Evolutionary conservation across 169 alveolate genomes (phyloP).

Genomic region (Plasmodium knowlesi): DNA sequence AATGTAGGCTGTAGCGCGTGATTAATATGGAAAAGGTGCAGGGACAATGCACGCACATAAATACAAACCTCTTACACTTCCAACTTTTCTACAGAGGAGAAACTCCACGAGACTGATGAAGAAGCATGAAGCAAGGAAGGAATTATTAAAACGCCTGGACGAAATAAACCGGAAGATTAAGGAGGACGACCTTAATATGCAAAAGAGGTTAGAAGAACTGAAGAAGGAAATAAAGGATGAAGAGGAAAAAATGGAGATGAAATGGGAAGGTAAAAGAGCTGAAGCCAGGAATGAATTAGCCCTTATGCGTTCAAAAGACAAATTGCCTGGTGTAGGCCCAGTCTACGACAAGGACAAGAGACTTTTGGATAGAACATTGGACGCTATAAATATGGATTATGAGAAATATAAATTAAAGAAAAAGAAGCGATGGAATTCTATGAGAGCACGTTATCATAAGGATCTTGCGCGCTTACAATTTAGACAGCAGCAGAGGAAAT

Average conservation of each 20-base stretch:
- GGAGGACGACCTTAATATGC: neutral
- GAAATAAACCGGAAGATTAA: neutral
- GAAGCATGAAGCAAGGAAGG: neutral
- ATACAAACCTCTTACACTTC: constrained; percentile 18
- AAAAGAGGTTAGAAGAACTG: neutral
- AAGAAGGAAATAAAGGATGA: neutral
- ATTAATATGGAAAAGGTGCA: neutral
- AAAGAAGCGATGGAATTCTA: neutral
- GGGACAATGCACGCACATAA: constrained; percentile 8
- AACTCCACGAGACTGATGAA: neutral
- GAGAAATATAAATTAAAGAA: neutral
- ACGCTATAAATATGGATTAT: neutral
- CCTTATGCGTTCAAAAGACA: neutral
- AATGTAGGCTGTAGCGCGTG: neutral
- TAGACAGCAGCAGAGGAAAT: neutral
- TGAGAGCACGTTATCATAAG: neutral
- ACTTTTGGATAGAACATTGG: neutral
- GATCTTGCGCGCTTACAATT: neutral
- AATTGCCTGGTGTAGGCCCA: neutral
- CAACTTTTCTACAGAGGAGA: neutral
- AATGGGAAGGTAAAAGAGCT: neutral
- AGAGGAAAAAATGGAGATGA: neutral
- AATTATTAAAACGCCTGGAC: neutral
- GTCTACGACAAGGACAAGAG: neutral
- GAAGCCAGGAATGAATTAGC: neutral